These are phyloP conservation scores for Myxozyma kluyveri DNA, from an alignment of 805 yeast species.

Conservation along the genomic window DNA sequence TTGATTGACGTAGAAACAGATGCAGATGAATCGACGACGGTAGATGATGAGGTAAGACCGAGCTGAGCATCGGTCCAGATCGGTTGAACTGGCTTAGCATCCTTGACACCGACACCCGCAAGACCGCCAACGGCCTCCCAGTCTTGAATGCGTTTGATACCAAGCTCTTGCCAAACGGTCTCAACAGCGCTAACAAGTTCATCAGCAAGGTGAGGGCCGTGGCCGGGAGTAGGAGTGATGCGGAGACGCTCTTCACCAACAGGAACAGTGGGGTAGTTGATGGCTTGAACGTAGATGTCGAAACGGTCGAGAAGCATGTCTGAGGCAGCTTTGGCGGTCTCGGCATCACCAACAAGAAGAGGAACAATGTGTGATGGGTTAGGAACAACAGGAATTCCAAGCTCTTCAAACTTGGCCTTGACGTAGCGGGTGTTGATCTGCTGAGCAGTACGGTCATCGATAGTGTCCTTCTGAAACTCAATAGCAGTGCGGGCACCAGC, in stretches of 20 bases:
- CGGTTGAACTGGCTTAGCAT: conserved; percentile 51
- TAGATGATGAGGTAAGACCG: conserved; percentile 9
- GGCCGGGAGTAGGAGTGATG: conserved; percentile 99
- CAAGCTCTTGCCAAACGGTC: conserved; percentile 70
- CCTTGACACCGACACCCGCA: conserved; percentile 76
- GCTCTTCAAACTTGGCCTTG: conserved; percentile 60
- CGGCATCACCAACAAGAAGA: conserved; percentile 89
- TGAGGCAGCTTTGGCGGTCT: conserved; percentile 84
- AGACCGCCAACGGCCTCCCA: conserved; percentile 84
- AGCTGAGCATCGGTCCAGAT: conserved; percentile 88
- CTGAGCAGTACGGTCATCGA: conserved; percentile 75
- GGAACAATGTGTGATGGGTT: conserved; percentile 98
- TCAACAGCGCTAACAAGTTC: conserved; percentile 76
- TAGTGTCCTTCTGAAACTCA: conserved; percentile 73
- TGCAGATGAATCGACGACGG: background rate
- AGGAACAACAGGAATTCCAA: conserved; percentile 93
- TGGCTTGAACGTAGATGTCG: conserved; percentile 93
- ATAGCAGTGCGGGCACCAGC: conserved; percentile 90
- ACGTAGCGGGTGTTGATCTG: conserved; percentile 84
- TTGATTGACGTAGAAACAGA: too few relatives aligned
- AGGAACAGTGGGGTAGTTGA: conserved; percentile 96
- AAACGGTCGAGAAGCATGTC: conserved; percentile 81
- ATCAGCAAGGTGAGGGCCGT: conserved; percentile 70
- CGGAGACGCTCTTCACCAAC: conserved; percentile 94
- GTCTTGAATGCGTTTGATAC: conserved; percentile 68